Base-by-base conservation (phyloP, 2,329 filamentous ascomycete species). In the Sphaceloma murrayae region DNA sequence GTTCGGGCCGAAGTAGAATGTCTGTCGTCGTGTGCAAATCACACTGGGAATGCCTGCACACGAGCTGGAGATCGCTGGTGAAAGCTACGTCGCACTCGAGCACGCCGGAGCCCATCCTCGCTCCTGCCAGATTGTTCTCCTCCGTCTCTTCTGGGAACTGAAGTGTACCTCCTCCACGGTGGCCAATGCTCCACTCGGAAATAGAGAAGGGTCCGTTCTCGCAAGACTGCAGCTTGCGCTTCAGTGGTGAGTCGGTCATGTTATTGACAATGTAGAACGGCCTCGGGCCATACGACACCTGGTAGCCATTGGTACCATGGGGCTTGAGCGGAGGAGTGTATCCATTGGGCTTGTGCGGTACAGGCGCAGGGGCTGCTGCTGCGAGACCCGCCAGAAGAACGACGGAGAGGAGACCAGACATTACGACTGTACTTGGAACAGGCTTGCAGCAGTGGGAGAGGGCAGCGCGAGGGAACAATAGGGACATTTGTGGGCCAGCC, bases 11-110 rank as follows among this genome's bases (percentile, higher is more conserved):
- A 36, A 67, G 59, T 50, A 82, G 68, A 56, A 83, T 80, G 63
- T 83, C 74, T 56, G 78, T 82, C 6, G 78, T 82, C 16, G 74
- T 78, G 64, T 82, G 78, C 30, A 82, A 62, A 53, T 82, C 78
- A 61, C 78, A 82, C 52, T 80, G 73, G 34, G 71, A 73, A 62
- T 82, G 78, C 36, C 78, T 73, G 63, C 78, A 82, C 33, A 82
- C 78, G n/a, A 82, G 72, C 56, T 77, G 62, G 21, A 69, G 68
- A 59, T 82, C 78, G 51, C 67, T 70, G 47, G 78, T 82, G 62
- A 82, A 82, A 26, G 74, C 68, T 11, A 80, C 77, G 57, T 82
- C 78, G 59, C 78, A 82, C 61, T 82, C 78, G 42, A 79, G 16
- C 38, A 45, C 44, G 31, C 78, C 78, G 4, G 77, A 74, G 21